Conservation (phyloP, 306 rosid species). For the Cicer bijugum region DNA sequence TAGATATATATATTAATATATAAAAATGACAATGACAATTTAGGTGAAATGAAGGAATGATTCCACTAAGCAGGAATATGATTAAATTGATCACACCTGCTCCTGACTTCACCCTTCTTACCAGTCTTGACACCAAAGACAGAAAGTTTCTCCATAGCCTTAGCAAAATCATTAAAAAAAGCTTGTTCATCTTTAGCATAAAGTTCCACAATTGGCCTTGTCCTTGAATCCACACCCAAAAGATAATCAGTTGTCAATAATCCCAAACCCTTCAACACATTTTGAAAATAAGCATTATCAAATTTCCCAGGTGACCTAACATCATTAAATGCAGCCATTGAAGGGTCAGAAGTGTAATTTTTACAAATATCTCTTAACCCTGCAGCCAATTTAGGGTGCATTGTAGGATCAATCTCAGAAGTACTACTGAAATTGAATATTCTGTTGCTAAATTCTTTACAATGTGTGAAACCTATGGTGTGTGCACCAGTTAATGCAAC, state of each 20-base stretch:
- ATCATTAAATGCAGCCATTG: slow-evolving; percentile 62
- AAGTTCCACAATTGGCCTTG: slow-evolving; percentile 54
- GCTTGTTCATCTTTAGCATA: slow-evolving; percentile 48
- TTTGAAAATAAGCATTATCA: slow-evolving; percentile 53
- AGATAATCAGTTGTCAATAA: slow-evolving; percentile 48
- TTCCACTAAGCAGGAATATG: slow-evolving; percentile 11
- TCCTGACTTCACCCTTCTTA: slow-evolving; percentile 44
- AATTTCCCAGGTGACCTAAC: slow-evolving; percentile 59
- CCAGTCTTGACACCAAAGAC: slow-evolving; percentile 49
- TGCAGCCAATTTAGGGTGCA: slow-evolving; percentile 45
- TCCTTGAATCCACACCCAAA: slow-evolving; percentile 48
- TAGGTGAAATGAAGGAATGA: background rate
- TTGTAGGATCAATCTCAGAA: slow-evolving; percentile 46
- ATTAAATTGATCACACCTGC: slow-evolving; percentile 58
- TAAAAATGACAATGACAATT: background rate
- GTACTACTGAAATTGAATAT: slow-evolving; percentile 53
- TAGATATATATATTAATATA: background rate
- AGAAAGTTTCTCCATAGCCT: slow-evolving; percentile 55
- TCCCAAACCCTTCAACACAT: slow-evolving; percentile 52
- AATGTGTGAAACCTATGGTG: slow-evolving; percentile 66
- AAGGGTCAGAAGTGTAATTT: slow-evolving; percentile 46
- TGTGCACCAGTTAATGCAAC: slow-evolving; percentile 62
- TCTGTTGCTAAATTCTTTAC: slow-evolving; percentile 54
- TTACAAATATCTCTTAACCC: slow-evolving; percentile 50
- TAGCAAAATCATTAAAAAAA: slow-evolving; percentile 53